Conservation (phyloP, 345 rosid genomes). For the Arabidopsis arenosa region DNA sequence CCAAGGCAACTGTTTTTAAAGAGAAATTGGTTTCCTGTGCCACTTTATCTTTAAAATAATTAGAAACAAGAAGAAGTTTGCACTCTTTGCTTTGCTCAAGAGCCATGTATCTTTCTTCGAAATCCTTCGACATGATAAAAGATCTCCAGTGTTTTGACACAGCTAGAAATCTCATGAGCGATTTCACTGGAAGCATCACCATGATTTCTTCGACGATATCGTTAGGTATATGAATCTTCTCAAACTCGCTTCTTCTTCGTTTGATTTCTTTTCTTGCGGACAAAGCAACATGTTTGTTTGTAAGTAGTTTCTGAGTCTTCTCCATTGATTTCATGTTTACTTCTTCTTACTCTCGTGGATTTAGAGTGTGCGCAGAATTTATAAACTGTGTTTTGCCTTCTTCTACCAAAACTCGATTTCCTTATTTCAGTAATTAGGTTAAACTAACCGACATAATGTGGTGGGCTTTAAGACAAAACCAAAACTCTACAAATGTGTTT, state of each 20-base stretch:
- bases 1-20: neutral
- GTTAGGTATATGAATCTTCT: conserved; percentile 8
- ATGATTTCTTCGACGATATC: conserved; percentile 18
- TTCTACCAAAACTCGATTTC: neutral
- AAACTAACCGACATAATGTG: neutral
- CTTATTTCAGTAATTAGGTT: neutral
- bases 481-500: too few relatives aligned
- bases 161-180: conserved; percentile 6
- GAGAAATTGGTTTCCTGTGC: neutral
- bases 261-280: conserved; percentile 14
- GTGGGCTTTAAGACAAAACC: too few relatives aligned
- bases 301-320: neutral
- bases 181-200: conserved; percentile 2
- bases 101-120: neutral
- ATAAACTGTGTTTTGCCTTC: neutral
- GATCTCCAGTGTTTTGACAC: conserved; percentile 23
- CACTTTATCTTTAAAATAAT: neutral
- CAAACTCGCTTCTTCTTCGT: neutral
- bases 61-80: neutral
- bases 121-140: neutral
- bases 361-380: neutral
- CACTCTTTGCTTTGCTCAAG: conserved; percentile 11
- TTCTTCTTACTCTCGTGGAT: neutral
- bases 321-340: neutral
- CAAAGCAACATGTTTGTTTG: neutral